Base-by-base conservation (phyloP, 768 basidiomycete species). In the Pleurotus giganteus region DNA sequence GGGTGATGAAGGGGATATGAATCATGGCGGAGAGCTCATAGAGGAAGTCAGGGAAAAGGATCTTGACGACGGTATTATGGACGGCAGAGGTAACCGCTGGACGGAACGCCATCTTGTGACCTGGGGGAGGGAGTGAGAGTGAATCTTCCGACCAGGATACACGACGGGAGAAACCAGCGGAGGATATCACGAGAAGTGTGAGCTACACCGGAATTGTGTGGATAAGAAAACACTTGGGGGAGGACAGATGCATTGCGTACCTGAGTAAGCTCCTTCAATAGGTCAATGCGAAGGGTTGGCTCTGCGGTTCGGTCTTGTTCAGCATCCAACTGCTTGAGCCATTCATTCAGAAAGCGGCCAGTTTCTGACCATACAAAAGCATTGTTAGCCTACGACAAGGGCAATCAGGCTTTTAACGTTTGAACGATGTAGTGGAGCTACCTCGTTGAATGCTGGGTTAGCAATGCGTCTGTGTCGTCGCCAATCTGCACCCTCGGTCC, bases 381-480 rank as follows among this genome's bases (percentile, higher is more conserved):
- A 53, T 74, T 69, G 31, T 80, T 78, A 9, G 72, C 69, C 79
- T 80, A 53, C 27, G 34, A 44, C 7, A 26, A 19, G 45, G 12
- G 26, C 24, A 44, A 47, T 47, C 19, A 12, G 39, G 51, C 28
- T 23, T 9, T 28, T 12, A 28, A n/a, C n/a, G 41, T 26, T 13
- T 36, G 24, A 37, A 9, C 13, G 5, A 13, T 23, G 15, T 15
- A 12, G 19, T n/a, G n/a, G n/a, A 47, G 62, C 46, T 53, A 68
- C 80, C 65, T 81, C 80, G 43, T 72, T 79, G 63, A 82, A 82
- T 0, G 80, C 80, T 8, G 76, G 72, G 51, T 75, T 79, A 19
- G 77, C 66, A 0, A 78, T 67, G 8, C 61, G 64, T 39, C 77
- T 69, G 57, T 80, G 79, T 2, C 76, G 68, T 47, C 75, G 75